A percentile compares a stretch with the other conserved stretches of the same genome.
These are phyloP conservation scores for Phytophthora vignae DNA, from an alignment of 352 stramenopile genomes.

Conservation along the genomic window DNA sequence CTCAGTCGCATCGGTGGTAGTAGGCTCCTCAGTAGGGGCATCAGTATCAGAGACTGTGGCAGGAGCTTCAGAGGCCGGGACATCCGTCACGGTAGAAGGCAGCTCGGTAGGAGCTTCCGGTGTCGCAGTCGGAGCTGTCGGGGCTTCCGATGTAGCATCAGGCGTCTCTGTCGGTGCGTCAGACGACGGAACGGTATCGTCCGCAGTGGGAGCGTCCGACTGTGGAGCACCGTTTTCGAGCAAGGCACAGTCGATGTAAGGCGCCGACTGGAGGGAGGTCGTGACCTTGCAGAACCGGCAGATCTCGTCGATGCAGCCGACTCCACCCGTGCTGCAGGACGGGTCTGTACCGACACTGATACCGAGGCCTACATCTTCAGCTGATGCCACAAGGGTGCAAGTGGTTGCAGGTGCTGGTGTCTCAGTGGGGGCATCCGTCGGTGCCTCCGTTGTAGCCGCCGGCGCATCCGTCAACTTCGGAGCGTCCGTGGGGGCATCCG, in stretches of 20 bases:
- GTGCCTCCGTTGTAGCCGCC: too few relatives aligned
- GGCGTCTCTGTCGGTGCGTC: conserved; percentile 3
- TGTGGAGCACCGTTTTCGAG: conserved; percentile 2
- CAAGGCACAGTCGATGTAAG: conserved; percentile 26
- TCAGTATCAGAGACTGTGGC: not conserved
- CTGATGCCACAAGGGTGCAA: conserved; percentile 25
- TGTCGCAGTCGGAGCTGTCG: not conserved
- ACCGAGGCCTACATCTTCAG: conserved; percentile 36
- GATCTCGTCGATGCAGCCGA: conserved; percentile 47
- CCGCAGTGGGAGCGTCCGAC: not conserved
- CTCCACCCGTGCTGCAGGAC: conserved; percentile 34
- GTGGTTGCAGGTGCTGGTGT: not conserved
- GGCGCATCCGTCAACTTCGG: not conserved
- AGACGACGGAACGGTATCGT: conserved; percentile 5
- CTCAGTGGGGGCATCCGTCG: not conserved
- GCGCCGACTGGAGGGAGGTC: conserved; percentile 27
- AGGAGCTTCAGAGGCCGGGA: not conserved
- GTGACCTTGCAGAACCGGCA: conserved; percentile 56
- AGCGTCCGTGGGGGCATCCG: not conserved
- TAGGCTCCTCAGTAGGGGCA: too few relatives aligned
- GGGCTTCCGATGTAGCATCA: conserved; percentile 2
- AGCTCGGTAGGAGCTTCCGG: not conserved
- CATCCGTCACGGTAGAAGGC: not conserved
- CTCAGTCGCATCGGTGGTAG: not conserved
- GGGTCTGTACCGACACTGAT: conserved; percentile 46